Conservation (phyloP, 1,284 basidiomycete genomes). For the Melampsora medusae region DNA sequence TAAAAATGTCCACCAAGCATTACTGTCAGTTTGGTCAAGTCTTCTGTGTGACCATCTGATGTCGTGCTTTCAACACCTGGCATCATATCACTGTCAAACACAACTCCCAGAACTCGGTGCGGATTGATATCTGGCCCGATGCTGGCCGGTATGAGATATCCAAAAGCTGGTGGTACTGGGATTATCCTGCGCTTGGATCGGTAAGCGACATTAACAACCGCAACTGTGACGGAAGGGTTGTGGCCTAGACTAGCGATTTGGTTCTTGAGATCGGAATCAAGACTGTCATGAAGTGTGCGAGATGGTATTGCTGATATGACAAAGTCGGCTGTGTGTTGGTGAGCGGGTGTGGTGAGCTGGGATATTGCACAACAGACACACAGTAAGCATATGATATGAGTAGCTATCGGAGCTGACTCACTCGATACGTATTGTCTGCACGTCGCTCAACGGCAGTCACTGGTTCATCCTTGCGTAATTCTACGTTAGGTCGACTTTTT, state of each 20-base stretch:
- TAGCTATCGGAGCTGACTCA: conserved; percentile 32
- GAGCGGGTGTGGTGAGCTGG: background rate
- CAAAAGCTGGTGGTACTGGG: conserved; percentile 69
- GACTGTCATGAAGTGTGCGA: conserved; percentile 49
- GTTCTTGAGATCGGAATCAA: conserved; percentile 57
- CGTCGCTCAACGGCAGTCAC: conserved; percentile 57
- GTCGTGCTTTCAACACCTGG: conserved; percentile 50
- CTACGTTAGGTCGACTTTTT: conserved; percentile 62
- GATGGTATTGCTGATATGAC: conserved; percentile 48
- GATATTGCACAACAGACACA: no score
- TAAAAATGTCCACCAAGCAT: conserved; percentile 85
- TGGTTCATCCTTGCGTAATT: conserved; percentile 60
- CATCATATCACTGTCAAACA: conserved; percentile 64
- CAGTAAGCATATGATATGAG: background rate
- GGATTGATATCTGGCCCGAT: conserved; percentile 58
- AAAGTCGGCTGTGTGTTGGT: background rate
- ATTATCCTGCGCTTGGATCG: conserved; percentile 59
- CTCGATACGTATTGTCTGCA: conserved; percentile 51
- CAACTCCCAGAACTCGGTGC: conserved; percentile 58
- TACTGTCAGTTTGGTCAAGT: conserved; percentile 70
- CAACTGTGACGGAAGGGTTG: conserved; percentile 61
- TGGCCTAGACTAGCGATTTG: conserved; percentile 63
- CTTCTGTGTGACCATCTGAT: background rate
- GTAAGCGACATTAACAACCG: conserved; percentile 66
- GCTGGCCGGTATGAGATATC: conserved; percentile 85